Evolutionary conservation across 192 early-diverging fungal species (phyloP), one percentile per base, ranked within the genome.

Genomic region (Backusella luteola): DNA sequence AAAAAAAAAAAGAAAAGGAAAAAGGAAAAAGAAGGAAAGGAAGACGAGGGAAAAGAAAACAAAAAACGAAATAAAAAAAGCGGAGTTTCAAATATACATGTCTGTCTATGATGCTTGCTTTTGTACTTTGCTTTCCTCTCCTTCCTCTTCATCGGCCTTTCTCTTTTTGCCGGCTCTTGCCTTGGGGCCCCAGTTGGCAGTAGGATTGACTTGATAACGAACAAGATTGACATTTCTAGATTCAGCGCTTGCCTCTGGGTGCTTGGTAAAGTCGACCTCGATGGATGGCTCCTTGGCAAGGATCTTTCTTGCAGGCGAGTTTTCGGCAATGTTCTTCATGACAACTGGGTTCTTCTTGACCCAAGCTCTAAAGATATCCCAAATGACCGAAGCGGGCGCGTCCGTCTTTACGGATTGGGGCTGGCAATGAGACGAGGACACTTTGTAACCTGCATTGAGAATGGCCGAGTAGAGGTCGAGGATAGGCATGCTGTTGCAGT

Each of bases 171-270:
- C 85, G 26, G 89, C 85, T 72, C 94, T 85, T 32, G 93, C 94
- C 81, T 97, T 97, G 46, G 98, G 98, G 0, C 98, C 98, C 98
- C 98, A 99, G 83, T 94, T 90, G 73, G 92, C 91, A 26, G 91
- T 90, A n/a, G 98, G 98, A 77, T 99, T 99, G 72, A 93, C 84
- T 80, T 99, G 97, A 83, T 93, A 98, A 73, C 98, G 90, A 32
- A 97, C 95, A 7, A 99, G 88, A 74, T 95, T 91, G 34, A 91
- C 86, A 67, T 90, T 91, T 67, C 92, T 85, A 15, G 94, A 96
- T 38, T 90, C 87, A 1, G 95, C 90, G 66, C 91, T 86, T 0
- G 92, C 91, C 17, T 93, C 85, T 39, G 90, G 85, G 79, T 96
- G 94, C 26, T 76, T 73, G 26, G 82, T 88, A 81, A 98, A 99